A percentile compares a stretch with the other conserved stretches of the same genome.
phyloP scores from a whole-genome alignment of 371 early-diverging fungal species.

The Gilbertella persicaria region DNA sequence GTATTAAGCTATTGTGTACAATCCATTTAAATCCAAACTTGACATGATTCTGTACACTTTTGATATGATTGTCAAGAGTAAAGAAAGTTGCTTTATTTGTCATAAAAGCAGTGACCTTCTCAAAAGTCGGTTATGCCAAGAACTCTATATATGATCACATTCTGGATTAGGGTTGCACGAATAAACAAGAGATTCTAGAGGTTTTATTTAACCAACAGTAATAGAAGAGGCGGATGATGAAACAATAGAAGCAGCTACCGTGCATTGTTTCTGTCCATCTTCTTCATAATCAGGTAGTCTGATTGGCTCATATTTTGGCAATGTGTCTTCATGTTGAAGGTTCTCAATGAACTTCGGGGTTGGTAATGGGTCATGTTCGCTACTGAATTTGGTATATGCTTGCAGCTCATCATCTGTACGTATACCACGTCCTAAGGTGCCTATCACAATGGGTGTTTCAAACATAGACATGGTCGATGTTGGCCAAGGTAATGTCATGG shows the following conservation, averaged over 20 bases:
- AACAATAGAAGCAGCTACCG: background rate
- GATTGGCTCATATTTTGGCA: constrained; percentile 16
- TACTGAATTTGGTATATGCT: constrained; percentile 1
- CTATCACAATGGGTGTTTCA: constrained; percentile 8
- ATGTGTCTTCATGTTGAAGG: constrained; percentile 10
- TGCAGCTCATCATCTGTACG: constrained; percentile 5
- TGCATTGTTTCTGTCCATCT: background rate
- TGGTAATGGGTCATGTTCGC: background rate
- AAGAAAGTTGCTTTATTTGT: no score
- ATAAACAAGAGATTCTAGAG: background rate
- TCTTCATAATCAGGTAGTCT: constrained; percentile 8
- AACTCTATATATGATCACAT: background rate
- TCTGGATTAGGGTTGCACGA: background rate
- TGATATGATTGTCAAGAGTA: no score
- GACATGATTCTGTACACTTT: no score
- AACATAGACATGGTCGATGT: constrained; percentile 1
- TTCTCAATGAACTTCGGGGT: constrained; percentile 12
- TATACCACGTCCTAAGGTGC: constrained; percentile 11
- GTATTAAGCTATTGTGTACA: no score
- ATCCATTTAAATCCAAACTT: no score
- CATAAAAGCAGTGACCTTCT: no score
- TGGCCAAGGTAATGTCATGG: constrained; percentile 2
- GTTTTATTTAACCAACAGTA: background rate
- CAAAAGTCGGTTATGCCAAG: background rate
- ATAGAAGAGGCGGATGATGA: background rate